phyloP scores from a whole-genome alignment of 2,329 filamentous ascomycete genomes.

The Amphichorda felina region DNA sequence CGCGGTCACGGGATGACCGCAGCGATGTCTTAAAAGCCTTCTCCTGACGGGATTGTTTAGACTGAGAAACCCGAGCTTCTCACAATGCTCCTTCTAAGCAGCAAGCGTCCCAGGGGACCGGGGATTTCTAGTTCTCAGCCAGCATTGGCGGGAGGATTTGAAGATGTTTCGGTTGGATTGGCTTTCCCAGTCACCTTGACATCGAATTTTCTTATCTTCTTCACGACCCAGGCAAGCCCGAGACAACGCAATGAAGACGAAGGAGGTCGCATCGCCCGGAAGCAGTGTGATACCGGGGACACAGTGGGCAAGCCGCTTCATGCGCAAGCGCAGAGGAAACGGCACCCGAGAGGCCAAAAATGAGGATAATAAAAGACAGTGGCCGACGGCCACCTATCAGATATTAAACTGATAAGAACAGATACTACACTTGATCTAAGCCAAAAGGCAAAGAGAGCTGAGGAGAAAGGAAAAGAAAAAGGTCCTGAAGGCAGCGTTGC shows the following conservation, averaged over 20 bases:
- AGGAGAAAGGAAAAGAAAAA: slow-evolving; percentile 19
- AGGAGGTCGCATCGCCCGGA: slow-evolving; percentile 30
- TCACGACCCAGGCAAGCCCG: slow-evolving; percentile 22
- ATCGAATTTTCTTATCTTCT: too few relatives aligned
- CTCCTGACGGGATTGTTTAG: too few relatives aligned
- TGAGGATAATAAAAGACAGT: slow-evolving; percentile 67
- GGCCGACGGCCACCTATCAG: slow-evolving; percentile 67
- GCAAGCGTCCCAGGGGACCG: too few relatives aligned
- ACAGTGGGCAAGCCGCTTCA: slow-evolving; percentile 21
- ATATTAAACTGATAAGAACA: slow-evolving; percentile 97
- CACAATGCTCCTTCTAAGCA: too few relatives aligned
- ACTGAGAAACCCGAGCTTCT: too few relatives aligned
- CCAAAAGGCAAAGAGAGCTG: slow-evolving; percentile 42
- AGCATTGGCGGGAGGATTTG: too few relatives aligned
- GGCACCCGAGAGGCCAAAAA: slow-evolving; percentile 27
- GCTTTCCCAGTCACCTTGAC: too few relatives aligned
- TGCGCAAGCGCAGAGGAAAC: slow-evolving; percentile 28
- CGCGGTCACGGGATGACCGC: too few relatives aligned
- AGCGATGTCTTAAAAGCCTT: too few relatives aligned
- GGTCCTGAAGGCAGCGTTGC: too few relatives aligned
- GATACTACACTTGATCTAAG: slow-evolving; percentile 94
- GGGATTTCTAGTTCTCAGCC: too few relatives aligned
- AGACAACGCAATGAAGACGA: slow-evolving; percentile 20
- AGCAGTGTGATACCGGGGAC: slow-evolving; percentile 33
- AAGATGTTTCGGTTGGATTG: too few relatives aligned